Evolutionary conservation across 164 flowering plant genomes (phyloP).

Genomic region (Malania oleifera): DNA sequence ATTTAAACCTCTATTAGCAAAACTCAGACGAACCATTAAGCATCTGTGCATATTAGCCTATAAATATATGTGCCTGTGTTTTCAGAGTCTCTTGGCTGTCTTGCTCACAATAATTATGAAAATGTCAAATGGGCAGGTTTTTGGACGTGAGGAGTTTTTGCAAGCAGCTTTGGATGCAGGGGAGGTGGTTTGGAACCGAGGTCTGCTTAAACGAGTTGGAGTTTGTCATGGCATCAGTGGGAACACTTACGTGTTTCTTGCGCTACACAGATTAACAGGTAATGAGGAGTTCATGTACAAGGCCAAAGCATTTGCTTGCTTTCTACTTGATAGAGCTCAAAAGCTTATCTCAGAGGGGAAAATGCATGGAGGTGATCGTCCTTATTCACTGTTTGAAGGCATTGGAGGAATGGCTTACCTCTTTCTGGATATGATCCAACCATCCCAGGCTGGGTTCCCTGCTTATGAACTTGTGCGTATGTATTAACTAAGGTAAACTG

Average conservation of each 20-base stretch:
- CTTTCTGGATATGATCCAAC: constrained; percentile 63
- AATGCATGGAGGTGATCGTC: constrained; percentile 79
- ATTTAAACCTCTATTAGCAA: too few relatives aligned
- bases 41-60: too few relatives aligned
- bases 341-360: constrained; percentile 46
- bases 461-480: constrained; percentile 73
- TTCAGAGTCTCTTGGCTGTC: neutral
- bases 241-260: constrained; percentile 73
- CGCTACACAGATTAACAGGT: constrained; percentile 60
- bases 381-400: constrained; percentile 84
- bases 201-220: constrained; percentile 75
- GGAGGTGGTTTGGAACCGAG: constrained; percentile 78
- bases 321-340: constrained; percentile 58
- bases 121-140: constrained; percentile 36
- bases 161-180: constrained; percentile 67
- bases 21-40: too few relatives aligned
- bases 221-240: constrained; percentile 92
- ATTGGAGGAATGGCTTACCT: constrained; percentile 71
- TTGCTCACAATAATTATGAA: neutral
- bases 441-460: constrained; percentile 59
- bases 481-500: too few relatives aligned
- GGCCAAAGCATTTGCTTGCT: constrained; percentile 76
- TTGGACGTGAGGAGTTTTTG: constrained; percentile 40
- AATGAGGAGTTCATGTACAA: constrained; percentile 44
- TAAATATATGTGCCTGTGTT: too few relatives aligned